These are phyloP conservation scores for Solanum raphanifolium DNA, from an alignment of 257 asterid species.

Conservation along the genomic window DNA sequence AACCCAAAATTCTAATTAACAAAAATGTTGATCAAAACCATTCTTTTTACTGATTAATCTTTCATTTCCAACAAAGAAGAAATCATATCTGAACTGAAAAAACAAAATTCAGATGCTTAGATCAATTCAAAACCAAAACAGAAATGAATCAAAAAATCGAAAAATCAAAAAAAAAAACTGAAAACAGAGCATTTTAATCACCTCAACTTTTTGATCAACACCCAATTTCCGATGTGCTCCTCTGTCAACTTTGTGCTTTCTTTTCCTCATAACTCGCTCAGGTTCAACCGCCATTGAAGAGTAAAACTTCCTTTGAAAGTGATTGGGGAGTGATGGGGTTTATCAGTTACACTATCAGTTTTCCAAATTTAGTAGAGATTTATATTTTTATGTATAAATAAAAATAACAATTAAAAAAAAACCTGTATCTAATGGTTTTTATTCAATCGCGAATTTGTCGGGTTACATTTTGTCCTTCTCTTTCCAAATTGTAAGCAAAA, in stretches of 20 bases:
- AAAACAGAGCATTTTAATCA: neutral
- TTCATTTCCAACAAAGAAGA: neutral
- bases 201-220: slow-evolving; percentile 31
- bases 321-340: neutral
- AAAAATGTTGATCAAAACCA: neutral
- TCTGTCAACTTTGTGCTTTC: neutral
- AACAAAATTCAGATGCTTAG: neutral
- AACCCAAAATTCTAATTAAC: neutral
- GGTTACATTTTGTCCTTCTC: neutral
- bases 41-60: neutral
- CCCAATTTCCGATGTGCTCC: neutral
- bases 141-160: neutral
- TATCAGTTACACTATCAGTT: neutral
- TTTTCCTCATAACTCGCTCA: neutral
- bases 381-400: neutral
- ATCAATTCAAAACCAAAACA: neutral
- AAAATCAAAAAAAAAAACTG: neutral
- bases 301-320: neutral
- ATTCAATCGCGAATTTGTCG: neutral
- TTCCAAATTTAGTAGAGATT: neutral
- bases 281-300: slow-evolving; percentile 23
- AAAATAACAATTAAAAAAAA: too few relatives aligned
- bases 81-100: neutral
- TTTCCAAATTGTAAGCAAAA: neutral
- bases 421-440: neutral